These are phyloP conservation scores for Immersiella caudata DNA, from an alignment of 495 filamentous ascomycete species.

Conservation along the genomic window DNA sequence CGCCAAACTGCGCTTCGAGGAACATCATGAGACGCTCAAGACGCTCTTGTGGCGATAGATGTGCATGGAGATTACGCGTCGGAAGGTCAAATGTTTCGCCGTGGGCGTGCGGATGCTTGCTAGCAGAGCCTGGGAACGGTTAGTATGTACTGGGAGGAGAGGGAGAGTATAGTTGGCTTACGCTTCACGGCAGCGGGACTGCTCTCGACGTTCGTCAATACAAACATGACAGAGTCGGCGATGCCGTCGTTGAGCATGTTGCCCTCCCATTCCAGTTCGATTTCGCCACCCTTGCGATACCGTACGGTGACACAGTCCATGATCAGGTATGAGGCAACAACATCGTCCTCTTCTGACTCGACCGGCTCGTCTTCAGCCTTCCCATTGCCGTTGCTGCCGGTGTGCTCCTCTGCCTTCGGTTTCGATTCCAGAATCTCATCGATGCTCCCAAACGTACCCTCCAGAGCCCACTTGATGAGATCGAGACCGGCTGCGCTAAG, in stretches of 20 bases:
- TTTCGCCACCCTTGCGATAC: slow-evolving; percentile 68
- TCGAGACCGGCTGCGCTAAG: slow-evolving; percentile 87
- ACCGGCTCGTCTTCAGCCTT: slow-evolving; percentile 53
- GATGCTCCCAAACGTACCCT: slow-evolving; percentile 87
- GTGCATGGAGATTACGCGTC: slow-evolving; percentile 68
- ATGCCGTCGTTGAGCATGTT: slow-evolving; percentile 98
- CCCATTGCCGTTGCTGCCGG: slow-evolving; percentile 43
- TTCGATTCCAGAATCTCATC: slow-evolving; percentile 63
- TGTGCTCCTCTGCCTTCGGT: slow-evolving; percentile 35
- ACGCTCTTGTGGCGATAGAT: slow-evolving; percentile 69
- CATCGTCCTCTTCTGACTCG: slow-evolving; percentile 56
- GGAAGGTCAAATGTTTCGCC: slow-evolving; percentile 44
- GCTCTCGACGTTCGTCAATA: slow-evolving; percentile 85
- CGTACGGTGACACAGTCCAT: slow-evolving; percentile 88
- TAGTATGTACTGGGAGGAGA: slow-evolving; percentile 19
- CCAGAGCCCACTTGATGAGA: slow-evolving; percentile 89
- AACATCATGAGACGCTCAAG: slow-evolving; percentile 88
- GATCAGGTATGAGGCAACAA: slow-evolving; percentile 68
- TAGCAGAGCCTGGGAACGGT: slow-evolving; percentile 48
- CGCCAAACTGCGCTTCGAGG: slow-evolving; percentile 94
- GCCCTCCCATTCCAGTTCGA: slow-evolving; percentile 95
- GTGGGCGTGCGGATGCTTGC: slow-evolving; percentile 62
- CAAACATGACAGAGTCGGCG: slow-evolving; percentile 91
- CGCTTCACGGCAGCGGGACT: slow-evolving; percentile 93
- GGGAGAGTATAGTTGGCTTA: slow-evolving; percentile 45